Evolutionary conservation across 352 stramenopile genomes (phyloP), one percentile per base, ranked within the genome.

Genomic region (Globisporangium okanoganense): DNA sequence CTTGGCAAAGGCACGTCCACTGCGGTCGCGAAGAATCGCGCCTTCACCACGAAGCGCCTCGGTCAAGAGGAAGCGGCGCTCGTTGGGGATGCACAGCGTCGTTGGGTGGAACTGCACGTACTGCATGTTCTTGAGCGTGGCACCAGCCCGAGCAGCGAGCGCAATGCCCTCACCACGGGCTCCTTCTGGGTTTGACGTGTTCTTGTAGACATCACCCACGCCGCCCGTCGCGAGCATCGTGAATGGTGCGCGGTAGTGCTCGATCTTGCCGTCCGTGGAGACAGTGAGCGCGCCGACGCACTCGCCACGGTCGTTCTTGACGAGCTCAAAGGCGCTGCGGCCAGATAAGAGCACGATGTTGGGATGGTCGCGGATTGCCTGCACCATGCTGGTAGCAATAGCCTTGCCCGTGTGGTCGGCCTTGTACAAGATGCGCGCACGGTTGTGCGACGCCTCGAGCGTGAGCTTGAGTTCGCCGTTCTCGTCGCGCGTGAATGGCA

Each of bases 51-150:
- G 82, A 44, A 98, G 66, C 1, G 95, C 94, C 71, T 98, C 95
- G 0, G 92, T 97, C 16, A 98, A 64, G 27, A 98, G 61, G 63
- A 98, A 98, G 38, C 92, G 84, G 38, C 87, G 75, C 69, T 98
- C 87, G 18, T 76, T 71, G 1, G 92, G 90, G 25, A 98, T 85
- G 70, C 83, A 97, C n/a, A 98, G 65, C 20, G 95, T 96, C 8
- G 95, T 98, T 8, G 95, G 95, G 71, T 98, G 95, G 65, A 98
- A 98, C 76, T 98, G 95, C 25, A 98, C 91, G 66, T 97, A 98
- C 75, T 98, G 92, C 88, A 98, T 93, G 68, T 97, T 92, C 68
- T 92, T 85, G 31, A 94, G 76, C 54, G 69, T 73, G 18, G 83
- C 82, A 20, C 76, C 87, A 10, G 78, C 85, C 47, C 93, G 75